These are phyloP conservation scores for Stagonosporopsis cucurbitacearum DNA, from an alignment of 2,329 filamentous ascomycete genomes.

Conservation along the genomic window DNA sequence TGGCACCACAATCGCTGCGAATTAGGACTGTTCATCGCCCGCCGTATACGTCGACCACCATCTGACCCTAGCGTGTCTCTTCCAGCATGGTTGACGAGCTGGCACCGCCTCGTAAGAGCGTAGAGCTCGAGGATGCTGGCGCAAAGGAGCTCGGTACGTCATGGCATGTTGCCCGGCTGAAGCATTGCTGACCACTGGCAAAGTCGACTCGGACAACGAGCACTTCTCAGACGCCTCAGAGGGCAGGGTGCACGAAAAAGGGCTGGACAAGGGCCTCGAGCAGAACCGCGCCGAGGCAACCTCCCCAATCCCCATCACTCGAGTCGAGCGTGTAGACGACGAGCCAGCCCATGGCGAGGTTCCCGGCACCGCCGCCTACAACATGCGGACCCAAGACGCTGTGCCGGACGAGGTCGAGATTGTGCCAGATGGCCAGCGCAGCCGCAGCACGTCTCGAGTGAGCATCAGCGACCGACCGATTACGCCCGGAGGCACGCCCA, in stretches of 20 bases:
- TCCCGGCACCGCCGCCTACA: constrained; percentile 66
- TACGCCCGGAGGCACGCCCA: constrained; percentile 60
- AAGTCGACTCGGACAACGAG: constrained; percentile 60
- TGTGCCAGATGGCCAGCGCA: constrained; percentile 52
- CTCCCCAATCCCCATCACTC: constrained; percentile 66
- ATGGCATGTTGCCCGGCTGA: neutral
- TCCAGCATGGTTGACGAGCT: constrained; percentile 52
- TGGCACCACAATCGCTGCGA: neutral
- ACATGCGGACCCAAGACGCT: constrained; percentile 64
- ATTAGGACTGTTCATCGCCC: neutral
- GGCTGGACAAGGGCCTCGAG: constrained; percentile 29
- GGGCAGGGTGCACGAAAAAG: constrained; percentile 48
- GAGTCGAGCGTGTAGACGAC: constrained; percentile 68
- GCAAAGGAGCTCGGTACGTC: constrained; percentile 62
- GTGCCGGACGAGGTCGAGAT: constrained; percentile 70
- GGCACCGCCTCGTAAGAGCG: constrained; percentile 61
- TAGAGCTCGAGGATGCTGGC: constrained; percentile 63
- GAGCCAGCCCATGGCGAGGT: constrained; percentile 65
- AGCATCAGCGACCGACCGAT: constrained; percentile 53
- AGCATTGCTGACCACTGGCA: constrained; percentile 21
- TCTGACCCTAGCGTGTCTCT: neutral
- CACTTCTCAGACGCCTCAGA: constrained; percentile 72
- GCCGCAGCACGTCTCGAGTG: constrained; percentile 50
- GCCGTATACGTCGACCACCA: neutral
- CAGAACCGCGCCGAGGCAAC: constrained; percentile 49